phyloP scores from a whole-genome alignment of 1,284 basidiomycete species.

The Cystobasidium slooffiae region DNA sequence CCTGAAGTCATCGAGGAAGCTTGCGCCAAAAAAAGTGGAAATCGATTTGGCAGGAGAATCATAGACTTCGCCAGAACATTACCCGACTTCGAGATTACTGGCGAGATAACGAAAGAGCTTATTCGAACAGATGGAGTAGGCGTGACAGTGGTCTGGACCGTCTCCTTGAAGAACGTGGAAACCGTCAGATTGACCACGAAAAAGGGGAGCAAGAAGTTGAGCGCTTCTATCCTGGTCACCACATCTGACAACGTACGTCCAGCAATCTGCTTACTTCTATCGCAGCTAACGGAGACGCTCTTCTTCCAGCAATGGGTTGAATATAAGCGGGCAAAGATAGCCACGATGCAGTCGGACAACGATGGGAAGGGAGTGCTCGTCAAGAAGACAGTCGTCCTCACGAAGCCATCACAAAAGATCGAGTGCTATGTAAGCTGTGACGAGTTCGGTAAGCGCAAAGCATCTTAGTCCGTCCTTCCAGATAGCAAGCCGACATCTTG shows the following conservation, averaged over 20 bases:
- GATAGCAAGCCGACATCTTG: neutral
- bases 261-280: neutral
- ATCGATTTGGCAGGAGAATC: constrained; percentile 46
- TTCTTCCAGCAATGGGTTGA: constrained; percentile 45
- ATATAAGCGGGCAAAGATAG: constrained; percentile 21
- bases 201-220: constrained; percentile 36
- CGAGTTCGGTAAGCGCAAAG: constrained; percentile 46
- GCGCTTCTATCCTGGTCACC: constrained; percentile 30
- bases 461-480: constrained; percentile 18
- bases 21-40: constrained; percentile 36
- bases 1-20: constrained; percentile 43
- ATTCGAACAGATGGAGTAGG: constrained; percentile 44
- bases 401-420: constrained; percentile 53
- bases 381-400: constrained; percentile 50
- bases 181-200: constrained; percentile 39
- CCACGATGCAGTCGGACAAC: constrained; percentile 30
- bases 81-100: constrained; percentile 45
- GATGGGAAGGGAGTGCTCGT: constrained; percentile 38
- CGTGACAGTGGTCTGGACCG: constrained; percentile 35
- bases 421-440: constrained; percentile 49
- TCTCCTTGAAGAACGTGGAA: constrained; percentile 45
- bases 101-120: constrained; percentile 28
- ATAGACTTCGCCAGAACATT: constrained; percentile 44
- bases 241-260: constrained; percentile 45
- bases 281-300: neutral